Base-by-base conservation (phyloP, 139 green algal species). In the Raphidocelis subcapitata region DNA sequence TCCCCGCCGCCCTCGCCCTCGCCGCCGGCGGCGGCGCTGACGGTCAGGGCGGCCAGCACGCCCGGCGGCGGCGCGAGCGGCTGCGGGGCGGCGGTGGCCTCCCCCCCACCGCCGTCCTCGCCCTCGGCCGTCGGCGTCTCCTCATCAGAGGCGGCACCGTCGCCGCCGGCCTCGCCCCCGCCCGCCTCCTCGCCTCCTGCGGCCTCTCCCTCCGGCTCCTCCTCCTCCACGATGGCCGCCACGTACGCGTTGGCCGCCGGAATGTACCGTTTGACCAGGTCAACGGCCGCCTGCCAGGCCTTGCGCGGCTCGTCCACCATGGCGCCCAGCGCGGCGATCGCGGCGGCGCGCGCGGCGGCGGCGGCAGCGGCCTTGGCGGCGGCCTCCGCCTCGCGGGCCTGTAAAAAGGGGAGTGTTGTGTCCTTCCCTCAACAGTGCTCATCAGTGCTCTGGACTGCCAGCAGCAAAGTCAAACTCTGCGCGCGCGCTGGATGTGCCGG, bases 191-290 rank as follows among this genome's bases (percentile, higher is more conserved):
- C 62, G 18, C 54, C 62, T 4, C 35, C 62, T 15, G 33, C 62
- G 26, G 29, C 14, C 35, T 52, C 33, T 33, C 5, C 10, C 35
- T 84, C 81, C 5, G 79, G 70, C 67, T 85, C 74, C 67, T 90
- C 84, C 0, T 79, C 73, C 21, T 86, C 81, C 2, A 80, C 81
- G 1, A 90, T 80, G 35, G 69, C 67, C 5, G 84, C 84, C 2
- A 84, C 74, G 55, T 90, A 90, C 3, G 74, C 81, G 5, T 59
- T 64, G 28, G 68, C 76, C 5, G 81, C 84, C 51, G 57, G 44
- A 18, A 81, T 89, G 66, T 80, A 76, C 28, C 41, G 63, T n/a
- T 70, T 57, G 21, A 81, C 59, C 23, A 81, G 67, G 0, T 73
- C 41, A 28, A 84, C 79, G 0, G 77, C 77, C 14, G 71, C 67